phyloP scores from a whole-genome alignment of 108 stramenopile species.

The Asterionellopsis glacialis region DNA sequence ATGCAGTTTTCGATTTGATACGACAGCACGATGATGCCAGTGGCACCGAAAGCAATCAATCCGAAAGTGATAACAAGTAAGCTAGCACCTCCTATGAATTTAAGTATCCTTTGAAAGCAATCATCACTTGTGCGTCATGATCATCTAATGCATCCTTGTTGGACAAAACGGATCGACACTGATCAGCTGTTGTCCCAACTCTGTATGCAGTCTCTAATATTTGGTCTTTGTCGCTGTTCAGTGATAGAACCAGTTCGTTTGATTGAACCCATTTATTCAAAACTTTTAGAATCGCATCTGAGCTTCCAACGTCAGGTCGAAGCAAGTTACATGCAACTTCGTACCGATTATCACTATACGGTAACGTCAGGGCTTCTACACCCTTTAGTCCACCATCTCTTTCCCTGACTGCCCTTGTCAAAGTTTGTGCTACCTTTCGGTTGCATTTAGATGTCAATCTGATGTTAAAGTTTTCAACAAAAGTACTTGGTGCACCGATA shows the following conservation, averaged over 20 bases:
- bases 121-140: constrained; percentile 1
- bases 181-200: constrained; percentile 59
- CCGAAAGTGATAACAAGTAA: neutral
- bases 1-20: constrained; percentile 28
- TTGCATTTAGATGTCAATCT: constrained; percentile 45
- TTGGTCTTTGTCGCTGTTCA: constrained; percentile 9
- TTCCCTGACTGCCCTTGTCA: constrained; percentile 58
- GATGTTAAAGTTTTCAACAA: constrained; percentile 86
- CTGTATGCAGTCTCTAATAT: constrained; percentile 47
- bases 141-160: neutral
- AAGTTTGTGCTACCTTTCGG: constrained; percentile 35
- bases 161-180: constrained; percentile 32
- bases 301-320: constrained; percentile 35
- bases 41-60: neutral
- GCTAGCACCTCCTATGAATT: neutral
- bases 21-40: neutral
- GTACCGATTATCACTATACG: constrained; percentile 44
- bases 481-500: constrained; percentile 59
- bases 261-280: constrained; percentile 39
- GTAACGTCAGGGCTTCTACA: constrained; percentile 80
- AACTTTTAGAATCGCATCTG: constrained; percentile 21
- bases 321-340: constrained; percentile 85
- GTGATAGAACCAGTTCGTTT: constrained; percentile 10
- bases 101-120: neutral
- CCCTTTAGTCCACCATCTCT: constrained; percentile 63